A percentile compares a stretch with the other conserved stretches of the same genome.
phyloP scores from a whole-genome alignment of 2,329 filamentous ascomycete genomes.

The Coniochaeta prunicola region DNA sequence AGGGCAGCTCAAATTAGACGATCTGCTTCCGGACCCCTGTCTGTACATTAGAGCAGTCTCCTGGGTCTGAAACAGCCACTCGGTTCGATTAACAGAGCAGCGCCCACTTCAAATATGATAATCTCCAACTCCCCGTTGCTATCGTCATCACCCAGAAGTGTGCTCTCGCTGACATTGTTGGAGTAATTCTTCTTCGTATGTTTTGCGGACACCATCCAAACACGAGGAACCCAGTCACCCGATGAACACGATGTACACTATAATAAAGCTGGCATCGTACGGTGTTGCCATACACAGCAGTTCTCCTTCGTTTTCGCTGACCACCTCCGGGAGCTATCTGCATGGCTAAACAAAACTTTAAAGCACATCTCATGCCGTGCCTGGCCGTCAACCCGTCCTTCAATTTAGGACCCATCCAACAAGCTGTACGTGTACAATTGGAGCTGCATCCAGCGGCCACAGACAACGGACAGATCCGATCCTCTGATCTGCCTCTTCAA shows the following conservation, averaged over 20 bases:
- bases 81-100: background rate
- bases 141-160: background rate
- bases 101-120: background rate
- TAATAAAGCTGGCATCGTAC: background rate
- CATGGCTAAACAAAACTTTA: background rate
- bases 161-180: background rate
- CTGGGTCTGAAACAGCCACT: background rate
- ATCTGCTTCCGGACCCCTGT: background rate
- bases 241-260: background rate
- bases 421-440: background rate
- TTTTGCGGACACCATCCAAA: background rate
- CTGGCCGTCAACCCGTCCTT: background rate
- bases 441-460: background rate
- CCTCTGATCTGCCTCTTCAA: background rate
- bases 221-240: background rate
- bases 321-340: background rate
- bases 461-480: background rate
- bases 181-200: background rate
- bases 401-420: background rate
- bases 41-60: background rate
- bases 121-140: background rate
- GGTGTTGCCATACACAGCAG: background rate
- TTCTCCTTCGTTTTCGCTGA: background rate
- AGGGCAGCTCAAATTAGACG: background rate
- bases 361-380: conserved; percentile 1